Evolutionary conservation across 2,329 filamentous ascomycete genomes (phyloP).

Genomic region (Alternaria gaisen): DNA sequence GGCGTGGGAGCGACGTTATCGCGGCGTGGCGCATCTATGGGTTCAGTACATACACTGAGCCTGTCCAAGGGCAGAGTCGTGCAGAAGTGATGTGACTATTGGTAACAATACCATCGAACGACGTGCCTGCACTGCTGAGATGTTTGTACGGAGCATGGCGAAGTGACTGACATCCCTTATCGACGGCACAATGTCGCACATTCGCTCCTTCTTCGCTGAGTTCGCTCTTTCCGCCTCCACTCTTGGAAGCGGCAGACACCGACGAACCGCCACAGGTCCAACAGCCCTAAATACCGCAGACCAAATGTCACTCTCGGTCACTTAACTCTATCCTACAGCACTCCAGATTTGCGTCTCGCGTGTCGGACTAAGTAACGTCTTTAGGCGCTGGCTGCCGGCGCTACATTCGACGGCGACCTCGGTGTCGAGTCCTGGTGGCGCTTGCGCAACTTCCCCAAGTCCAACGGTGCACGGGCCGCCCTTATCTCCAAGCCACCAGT

Average conservation of each 20-base stretch:
- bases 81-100: not conserved
- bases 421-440: conserved; percentile 17
- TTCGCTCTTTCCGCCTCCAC: conserved; percentile 10
- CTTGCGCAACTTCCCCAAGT: conserved; percentile 15
- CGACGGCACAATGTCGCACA: conserved; percentile 2
- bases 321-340: conserved; percentile 6
- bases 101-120: not conserved
- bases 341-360: conserved; percentile 22
- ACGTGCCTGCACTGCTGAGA: not conserved
- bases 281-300: conserved; percentile 3
- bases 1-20: conserved; percentile 13
- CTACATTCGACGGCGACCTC: conserved; percentile 3
- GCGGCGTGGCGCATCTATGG: conserved; percentile 14
- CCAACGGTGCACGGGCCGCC: conserved; percentile 12
- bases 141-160: not conserved
- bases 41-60: not conserved
- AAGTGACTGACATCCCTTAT: not conserved
- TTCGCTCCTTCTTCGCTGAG: conserved; percentile 7
- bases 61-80: not conserved
- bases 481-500: conserved; percentile 12
- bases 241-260: not conserved
- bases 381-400: conserved; percentile 10
- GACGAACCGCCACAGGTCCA: conserved; percentile 6
- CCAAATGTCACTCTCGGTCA: conserved; percentile 14
- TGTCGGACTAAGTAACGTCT: conserved; percentile 9